phyloP scores from a whole-genome alignment of 176 grass and related monocot species.

The Eragrostis curvula region DNA sequence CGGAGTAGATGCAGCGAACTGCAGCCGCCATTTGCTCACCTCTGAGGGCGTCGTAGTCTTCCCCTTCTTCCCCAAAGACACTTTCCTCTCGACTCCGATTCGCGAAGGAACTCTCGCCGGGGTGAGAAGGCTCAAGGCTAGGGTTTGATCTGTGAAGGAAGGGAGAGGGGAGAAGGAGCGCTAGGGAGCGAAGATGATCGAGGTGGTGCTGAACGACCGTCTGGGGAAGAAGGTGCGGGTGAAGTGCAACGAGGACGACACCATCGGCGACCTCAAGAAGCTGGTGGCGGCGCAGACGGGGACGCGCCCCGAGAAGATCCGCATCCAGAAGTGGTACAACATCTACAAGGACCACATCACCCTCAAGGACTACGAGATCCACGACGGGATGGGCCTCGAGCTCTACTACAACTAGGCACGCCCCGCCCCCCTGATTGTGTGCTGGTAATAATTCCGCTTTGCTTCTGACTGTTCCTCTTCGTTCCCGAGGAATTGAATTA shows the following conservation, averaged over 20 bases:
- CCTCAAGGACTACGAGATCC: constrained; percentile 97
- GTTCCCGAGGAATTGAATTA: too few relatives aligned
- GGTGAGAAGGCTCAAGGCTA: not conserved
- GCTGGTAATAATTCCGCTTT: not conserved
- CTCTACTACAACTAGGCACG: constrained; percentile 91
- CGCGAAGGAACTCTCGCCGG: not conserved
- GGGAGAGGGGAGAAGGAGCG: not conserved
- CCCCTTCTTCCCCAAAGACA: too few relatives aligned
- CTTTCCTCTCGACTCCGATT: too few relatives aligned
- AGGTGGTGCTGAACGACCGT: constrained; percentile 97
- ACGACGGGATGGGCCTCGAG: constrained; percentile 99
- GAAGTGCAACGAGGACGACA: constrained; percentile 99
- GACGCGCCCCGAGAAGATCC: constrained; percentile 92
- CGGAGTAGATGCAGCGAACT: not conserved
- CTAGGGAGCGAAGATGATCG: constrained; percentile 71
- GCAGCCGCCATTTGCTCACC: not conserved
- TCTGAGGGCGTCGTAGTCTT: too few relatives aligned
- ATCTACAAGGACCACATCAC: constrained; percentile 99
- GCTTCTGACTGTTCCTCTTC: not conserved
- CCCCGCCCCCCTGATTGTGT: not conserved
- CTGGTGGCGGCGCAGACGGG: constrained; percentile 97
- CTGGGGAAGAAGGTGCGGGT: constrained; percentile 99
- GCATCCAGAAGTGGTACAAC: constrained; percentile 99
- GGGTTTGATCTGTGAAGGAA: constrained; percentile 24
- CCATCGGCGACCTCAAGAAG: constrained; percentile 99